Percentiles rank a stretch among this genome's conserved stretches.
Conservation (phyloP, 2,329 filamentous ascomycete species). For the Cryphonectria nitschkei region DNA sequence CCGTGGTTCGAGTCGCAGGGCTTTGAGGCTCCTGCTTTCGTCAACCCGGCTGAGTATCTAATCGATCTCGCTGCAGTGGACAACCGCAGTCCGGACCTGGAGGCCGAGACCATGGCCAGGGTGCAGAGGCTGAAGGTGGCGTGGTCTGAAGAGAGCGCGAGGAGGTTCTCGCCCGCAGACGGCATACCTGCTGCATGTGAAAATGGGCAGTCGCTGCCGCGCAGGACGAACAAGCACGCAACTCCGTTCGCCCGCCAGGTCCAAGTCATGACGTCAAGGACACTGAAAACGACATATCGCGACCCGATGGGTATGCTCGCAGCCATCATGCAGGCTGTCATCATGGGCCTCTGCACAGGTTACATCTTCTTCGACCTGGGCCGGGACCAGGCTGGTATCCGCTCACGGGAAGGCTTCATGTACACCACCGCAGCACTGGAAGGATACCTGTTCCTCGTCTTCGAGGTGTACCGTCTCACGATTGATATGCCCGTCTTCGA, state of each 20-base stretch:
- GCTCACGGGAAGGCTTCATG: slow-evolving; percentile 72
- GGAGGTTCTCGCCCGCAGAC: slow-evolving; percentile 33
- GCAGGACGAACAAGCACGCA: slow-evolving; percentile 47
- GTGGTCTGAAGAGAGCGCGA: slow-evolving; percentile 54
- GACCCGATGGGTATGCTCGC: slow-evolving; percentile 77
- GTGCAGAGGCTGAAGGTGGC: slow-evolving; percentile 64
- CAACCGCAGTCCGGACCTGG: slow-evolving; percentile 68
- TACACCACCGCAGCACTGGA: slow-evolving; percentile 75
- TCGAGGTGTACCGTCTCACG: slow-evolving; percentile 75
- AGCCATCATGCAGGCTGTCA: slow-evolving; percentile 68
- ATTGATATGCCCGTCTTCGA: slow-evolving; percentile 78
- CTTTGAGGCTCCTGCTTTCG: slow-evolving; percentile 68
- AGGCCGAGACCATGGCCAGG: slow-evolving; percentile 60
- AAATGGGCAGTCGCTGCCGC: not conserved
- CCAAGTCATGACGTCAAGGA: slow-evolving; percentile 68
- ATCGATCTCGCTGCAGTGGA: slow-evolving; percentile 77
- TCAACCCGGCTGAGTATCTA: slow-evolving; percentile 77
- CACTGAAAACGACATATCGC: slow-evolving; percentile 72
- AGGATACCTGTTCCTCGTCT: slow-evolving; percentile 75
- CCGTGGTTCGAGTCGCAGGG: slow-evolving; percentile 66
- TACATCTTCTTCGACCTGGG: slow-evolving; percentile 73
- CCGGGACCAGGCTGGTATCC: slow-evolving; percentile 70
- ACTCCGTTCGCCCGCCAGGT: slow-evolving; percentile 63
- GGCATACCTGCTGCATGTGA: slow-evolving; percentile 20
- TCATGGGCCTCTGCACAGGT: slow-evolving; percentile 72